phyloP scores from a whole-genome alignment of 108 stramenopile genomes.

The Nannochloropsis gaditana region DNA sequence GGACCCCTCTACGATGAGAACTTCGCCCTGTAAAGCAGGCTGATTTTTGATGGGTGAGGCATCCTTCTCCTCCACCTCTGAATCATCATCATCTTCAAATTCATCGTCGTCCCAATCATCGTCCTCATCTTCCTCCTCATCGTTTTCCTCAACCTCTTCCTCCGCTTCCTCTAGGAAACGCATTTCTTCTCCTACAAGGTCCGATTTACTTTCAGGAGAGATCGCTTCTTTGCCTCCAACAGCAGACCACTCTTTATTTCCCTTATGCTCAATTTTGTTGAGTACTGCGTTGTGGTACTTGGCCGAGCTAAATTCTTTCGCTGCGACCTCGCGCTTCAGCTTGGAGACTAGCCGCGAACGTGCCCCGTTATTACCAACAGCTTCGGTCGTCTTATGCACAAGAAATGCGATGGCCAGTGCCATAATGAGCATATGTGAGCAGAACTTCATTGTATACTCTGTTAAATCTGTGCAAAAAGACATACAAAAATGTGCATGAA shows the following conservation, averaged over 20 bases:
- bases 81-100: constrained; percentile 12
- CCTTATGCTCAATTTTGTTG: background rate
- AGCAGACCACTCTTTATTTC: background rate
- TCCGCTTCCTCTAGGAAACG: background rate
- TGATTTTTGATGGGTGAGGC: background rate
- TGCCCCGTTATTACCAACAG: background rate
- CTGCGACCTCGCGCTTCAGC: constrained; percentile 3
- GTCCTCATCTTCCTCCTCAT: background rate
- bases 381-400: background rate
- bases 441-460: too few relatives aligned
- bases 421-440: background rate
- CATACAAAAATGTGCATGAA: too few relatives aligned
- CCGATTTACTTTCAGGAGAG: background rate
- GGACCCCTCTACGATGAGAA: background rate
- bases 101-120: background rate
- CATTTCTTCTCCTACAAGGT: constrained; percentile 17
- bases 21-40: background rate
- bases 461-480: too few relatives aligned
- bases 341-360: background rate
- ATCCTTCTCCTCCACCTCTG: background rate
- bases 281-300: too few relatives aligned
- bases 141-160: background rate
- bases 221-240: background rate
- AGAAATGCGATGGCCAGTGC: background rate
- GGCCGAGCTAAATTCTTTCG: background rate